phyloP scores from a whole-genome alignment of 352 stramenopile species.

The Chrysophaeum taylorii region DNA sequence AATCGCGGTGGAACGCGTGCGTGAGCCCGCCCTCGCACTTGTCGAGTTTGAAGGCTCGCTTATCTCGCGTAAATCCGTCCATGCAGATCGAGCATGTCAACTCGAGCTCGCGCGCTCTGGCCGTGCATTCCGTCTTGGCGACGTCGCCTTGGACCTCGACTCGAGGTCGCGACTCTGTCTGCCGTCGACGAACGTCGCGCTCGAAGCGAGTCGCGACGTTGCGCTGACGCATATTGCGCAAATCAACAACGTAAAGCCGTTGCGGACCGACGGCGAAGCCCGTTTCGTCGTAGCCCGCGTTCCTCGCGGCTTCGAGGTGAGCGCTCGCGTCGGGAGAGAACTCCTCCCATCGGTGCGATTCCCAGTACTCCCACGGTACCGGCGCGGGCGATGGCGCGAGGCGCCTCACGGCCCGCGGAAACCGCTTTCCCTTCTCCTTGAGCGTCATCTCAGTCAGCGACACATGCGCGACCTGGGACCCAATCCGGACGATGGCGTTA shows the following conservation, averaged over 20 bases:
- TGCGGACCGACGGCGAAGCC: no score
- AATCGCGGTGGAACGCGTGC: constrained; percentile 12
- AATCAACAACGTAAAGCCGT: not conserved
- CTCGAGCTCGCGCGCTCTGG: not conserved
- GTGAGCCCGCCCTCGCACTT: not conserved
- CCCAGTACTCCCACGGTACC: no score
- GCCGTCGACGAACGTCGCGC: not conserved
- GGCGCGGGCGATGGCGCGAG: no score
- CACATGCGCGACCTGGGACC: no score
- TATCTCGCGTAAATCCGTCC: not conserved
- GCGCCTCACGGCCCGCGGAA: no score
- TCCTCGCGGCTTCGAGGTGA: no score
- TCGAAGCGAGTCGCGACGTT: not conserved
- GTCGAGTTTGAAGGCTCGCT: not conserved
- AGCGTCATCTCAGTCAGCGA: no score
- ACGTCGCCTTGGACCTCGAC: not conserved
- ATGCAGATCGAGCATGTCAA: not conserved
- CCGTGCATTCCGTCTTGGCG: not conserved
- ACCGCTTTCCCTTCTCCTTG: no score
- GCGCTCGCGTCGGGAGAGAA: no score
- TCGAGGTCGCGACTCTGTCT: not conserved
- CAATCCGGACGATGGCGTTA: no score
- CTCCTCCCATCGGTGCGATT: no score
- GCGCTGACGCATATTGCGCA: not conserved
- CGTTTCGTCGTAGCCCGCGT: no score